A percentile compares a stretch with the other conserved stretches of the same genome.
Conservation (phyloP, 768 basidiomycete genomes). For the Amyloporia xantha region DNA sequence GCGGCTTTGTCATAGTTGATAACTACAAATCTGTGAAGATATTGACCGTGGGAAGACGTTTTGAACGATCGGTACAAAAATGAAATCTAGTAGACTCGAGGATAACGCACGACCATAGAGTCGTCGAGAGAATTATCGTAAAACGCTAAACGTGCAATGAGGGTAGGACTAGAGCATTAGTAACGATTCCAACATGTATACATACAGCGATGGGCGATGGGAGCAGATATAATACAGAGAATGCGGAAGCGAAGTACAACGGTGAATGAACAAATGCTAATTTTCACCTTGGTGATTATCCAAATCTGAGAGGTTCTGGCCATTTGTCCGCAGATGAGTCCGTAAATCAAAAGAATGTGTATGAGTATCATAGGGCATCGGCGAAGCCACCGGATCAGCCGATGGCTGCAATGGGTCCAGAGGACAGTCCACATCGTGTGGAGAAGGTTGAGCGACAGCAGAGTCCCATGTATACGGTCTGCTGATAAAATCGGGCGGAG, state of each 20-base stretch:
- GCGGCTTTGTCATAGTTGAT: too few relatives aligned
- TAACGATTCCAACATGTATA: too few relatives aligned
- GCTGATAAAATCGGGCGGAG: background rate
- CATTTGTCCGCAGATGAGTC: background rate
- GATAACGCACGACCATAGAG: too few relatives aligned
- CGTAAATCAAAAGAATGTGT: slow-evolving; percentile 1
- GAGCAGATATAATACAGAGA: slow-evolving; percentile 1
- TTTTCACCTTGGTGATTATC: background rate
- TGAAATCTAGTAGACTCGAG: too few relatives aligned
- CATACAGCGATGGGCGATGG: too few relatives aligned
- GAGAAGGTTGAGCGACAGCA: background rate
- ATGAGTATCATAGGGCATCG: background rate
- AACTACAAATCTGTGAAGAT: background rate
- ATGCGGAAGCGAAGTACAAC: background rate
- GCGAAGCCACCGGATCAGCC: background rate
- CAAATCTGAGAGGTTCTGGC: background rate
- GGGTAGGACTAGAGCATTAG: too few relatives aligned
- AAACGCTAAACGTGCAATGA: too few relatives aligned
- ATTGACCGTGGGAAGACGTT: background rate
- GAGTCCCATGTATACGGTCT: background rate
- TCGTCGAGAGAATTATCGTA: too few relatives aligned
- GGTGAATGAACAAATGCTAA: background rate
- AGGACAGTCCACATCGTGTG: background rate
- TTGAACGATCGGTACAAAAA: too few relatives aligned
- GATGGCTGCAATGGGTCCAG: background rate